Evolutionary conservation across 768 basidiomycete genomes (phyloP), one percentile per base, ranked within the genome.

Genomic region (Steccherinum ochraceum): DNA sequence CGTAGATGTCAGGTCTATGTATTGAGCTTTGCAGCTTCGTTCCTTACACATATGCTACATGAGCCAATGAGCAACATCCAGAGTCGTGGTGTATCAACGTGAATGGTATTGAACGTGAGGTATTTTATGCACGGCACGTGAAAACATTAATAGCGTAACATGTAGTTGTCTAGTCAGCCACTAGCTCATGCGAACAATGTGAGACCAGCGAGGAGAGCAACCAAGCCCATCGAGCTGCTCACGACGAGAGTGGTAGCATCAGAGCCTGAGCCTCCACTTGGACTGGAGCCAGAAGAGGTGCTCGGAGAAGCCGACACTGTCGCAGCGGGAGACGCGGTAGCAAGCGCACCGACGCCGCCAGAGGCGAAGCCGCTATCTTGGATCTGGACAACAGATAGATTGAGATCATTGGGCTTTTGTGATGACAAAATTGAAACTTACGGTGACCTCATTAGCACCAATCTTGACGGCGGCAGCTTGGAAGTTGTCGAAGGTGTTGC

Each of bases 401-500:
- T 21, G 16, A 35, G 30, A n/a, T n/a, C 46, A 49, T 12, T 19
- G 21, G 18, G n/a, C 18, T 5, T 2, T n/a, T 24, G 30, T 24
- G 21, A 11, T 27, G 13, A 13, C 24, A 16, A 23, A 12, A 2
- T 13, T 19, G n/a, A 20, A 19, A 52, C 72, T 52, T 59, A 76
- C 76, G 5, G 62, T 63, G 5, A 48, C 46, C 52, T 73, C 75
- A 11, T 47, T 59, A 19, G 23, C 2, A 4, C 72, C 74, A 26
- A 72, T 68, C 10, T 65, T 64, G 27, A 58, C 49, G 2, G 78
- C 78, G 21, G 72, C 69, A n/a, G 69, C 53, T 52, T 58, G 46
- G 66, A 72, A 79, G 3, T 63, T 62, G 12, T 62, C 67, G 56
- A 68, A 74, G 12, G 71, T 77, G 56, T 77, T 70, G 27, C 72